Percentiles rank a stretch among this genome's conserved stretches.
phyloP scores from a whole-genome alignment of 2,329 filamentous ascomycete species.

The Huntiella omanensis region DNA sequence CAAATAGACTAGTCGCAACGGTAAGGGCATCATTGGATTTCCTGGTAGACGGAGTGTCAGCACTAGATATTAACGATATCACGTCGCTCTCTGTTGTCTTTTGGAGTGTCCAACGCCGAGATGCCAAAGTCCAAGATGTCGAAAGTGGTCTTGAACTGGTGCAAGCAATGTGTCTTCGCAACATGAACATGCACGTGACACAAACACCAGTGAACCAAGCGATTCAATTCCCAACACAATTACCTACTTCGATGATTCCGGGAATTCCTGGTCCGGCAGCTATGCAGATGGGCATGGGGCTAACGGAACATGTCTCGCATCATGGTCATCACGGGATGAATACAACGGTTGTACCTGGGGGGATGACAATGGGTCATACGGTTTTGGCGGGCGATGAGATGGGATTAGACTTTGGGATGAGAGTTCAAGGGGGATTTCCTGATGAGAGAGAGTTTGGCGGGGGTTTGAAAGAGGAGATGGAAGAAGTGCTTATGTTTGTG shows the following conservation, averaged over 20 bases:
- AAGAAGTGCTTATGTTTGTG: not conserved
- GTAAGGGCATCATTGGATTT: slow-evolving; percentile 30
- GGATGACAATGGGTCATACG: no score
- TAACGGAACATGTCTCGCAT: slow-evolving; percentile 1
- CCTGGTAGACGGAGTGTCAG: slow-evolving; percentile 26
- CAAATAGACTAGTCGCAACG: slow-evolving; percentile 21
- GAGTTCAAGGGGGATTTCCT: no score
- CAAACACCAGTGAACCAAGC: slow-evolving; percentile 11
- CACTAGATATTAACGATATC: slow-evolving; percentile 32
- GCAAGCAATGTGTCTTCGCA: slow-evolving; percentile 26
- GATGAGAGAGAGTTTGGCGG: no score
- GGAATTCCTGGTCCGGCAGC: not conserved
- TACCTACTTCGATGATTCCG: not conserved
- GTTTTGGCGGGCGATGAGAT: no score
- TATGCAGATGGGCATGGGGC: not conserved
- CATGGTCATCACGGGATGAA: no score
- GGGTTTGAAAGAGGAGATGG: no score
- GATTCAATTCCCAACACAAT: slow-evolving; percentile 6
- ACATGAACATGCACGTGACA: slow-evolving; percentile 25
- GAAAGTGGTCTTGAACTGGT: slow-evolving; percentile 23
- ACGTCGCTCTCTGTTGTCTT: slow-evolving; percentile 29
- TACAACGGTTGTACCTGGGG: no score
- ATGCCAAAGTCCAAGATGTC: slow-evolving; percentile 25
- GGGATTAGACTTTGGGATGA: no score
- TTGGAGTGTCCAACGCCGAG: slow-evolving; percentile 24